Evolutionary conservation across 2,329 filamentous ascomycete genomes (phyloP), one percentile per base, ranked within the genome.

Genomic region (Hirsutella rhossiliensis): DNA sequence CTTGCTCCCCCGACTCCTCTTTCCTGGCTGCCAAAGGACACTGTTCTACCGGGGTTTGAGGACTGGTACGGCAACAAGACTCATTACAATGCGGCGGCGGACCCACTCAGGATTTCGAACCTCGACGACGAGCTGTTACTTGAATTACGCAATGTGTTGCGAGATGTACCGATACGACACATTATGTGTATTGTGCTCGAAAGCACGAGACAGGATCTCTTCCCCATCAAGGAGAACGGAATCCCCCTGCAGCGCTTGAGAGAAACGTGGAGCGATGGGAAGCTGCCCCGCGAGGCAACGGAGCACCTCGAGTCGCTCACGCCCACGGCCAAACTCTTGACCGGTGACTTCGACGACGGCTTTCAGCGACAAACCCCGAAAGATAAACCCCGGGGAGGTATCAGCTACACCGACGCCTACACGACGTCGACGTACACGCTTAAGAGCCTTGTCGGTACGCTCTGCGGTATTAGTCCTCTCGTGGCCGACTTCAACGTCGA

Each of bases 401-500:
- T 69, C 41, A 65, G 56, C 27, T 56, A 54, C 34, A 66, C 61
- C 19, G 63, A 61, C 19, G 65, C 61, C 5, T 59, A 62, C 39
- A 69, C 67, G 0, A 59, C 65, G 0, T 58, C 59, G 6, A 68
- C 67, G 0, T 68, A 68, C 30, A 69, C 67, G 0, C 54, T 68
- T 37, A 70, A 70, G 51, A 68, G 65, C 44, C 38, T 69, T 20
- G 54, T 58, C 0, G 67, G 60, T 3, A 64, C 63, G 5, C 43
- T 69, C 5, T 70, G 67, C 38, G 67, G 67, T 3, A 50, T 69
- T 13, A 60, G 56, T 0, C 66, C 67, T 0, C 47, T 70, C 8
- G 59, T 67, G 1, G 62, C 57, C 2, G 66, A 70, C 38, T 65
- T 66, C 44, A 68, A 70, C 41, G 53, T 59, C n/a, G 67, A 70